These are phyloP conservation scores for Symbiotaphrina buchneri DNA, from an alignment of 495 filamentous ascomycete genomes.

Conservation along the genomic window DNA sequence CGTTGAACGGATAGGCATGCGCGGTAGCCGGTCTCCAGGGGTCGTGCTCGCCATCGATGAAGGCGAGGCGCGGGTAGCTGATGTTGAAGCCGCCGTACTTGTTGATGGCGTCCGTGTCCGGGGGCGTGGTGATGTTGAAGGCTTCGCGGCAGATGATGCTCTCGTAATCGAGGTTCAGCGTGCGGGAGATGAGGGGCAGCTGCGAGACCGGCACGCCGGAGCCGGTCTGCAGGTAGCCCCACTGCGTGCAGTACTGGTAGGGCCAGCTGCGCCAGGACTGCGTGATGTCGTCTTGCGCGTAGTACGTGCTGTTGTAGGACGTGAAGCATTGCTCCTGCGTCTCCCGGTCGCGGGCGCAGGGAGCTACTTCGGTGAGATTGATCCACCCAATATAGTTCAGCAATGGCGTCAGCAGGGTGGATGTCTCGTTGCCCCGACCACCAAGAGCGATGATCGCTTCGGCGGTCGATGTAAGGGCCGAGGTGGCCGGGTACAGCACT, in stretches of 20 bases:
- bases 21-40: conserved; percentile 47
- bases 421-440: conserved; percentile 28
- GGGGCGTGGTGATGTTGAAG: conserved; percentile 36
- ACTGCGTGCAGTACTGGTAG: conserved; percentile 33
- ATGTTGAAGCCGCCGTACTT: conserved; percentile 45
- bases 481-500: no score
- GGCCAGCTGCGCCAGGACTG: conserved; percentile 33
- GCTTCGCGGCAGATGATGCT: conserved; percentile 28
- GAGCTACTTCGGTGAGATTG: conserved; percentile 17
- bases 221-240: conserved; percentile 51
- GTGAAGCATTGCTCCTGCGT: conserved; percentile 32
- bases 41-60: conserved; percentile 44
- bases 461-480: conserved; percentile 15
- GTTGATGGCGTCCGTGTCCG: conserved; percentile 36
- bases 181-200: conserved; percentile 40
- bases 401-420: conserved; percentile 25
- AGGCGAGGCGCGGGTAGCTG: conserved; percentile 37
- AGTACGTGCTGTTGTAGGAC: conserved; percentile 24
- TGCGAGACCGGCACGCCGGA: conserved; percentile 30
- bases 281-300: conserved; percentile 22
- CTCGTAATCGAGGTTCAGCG: conserved; percentile 29
- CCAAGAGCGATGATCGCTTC: conserved; percentile 24
- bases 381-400: conserved; percentile 46
- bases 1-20: conserved; percentile 21
- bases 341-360: conserved; percentile 12